A percentile compares a stretch with the other conserved stretches of the same genome.
Conservation (phyloP, 371 early-diverging fungal genomes). For the Saksenaea oblongispora region DNA sequence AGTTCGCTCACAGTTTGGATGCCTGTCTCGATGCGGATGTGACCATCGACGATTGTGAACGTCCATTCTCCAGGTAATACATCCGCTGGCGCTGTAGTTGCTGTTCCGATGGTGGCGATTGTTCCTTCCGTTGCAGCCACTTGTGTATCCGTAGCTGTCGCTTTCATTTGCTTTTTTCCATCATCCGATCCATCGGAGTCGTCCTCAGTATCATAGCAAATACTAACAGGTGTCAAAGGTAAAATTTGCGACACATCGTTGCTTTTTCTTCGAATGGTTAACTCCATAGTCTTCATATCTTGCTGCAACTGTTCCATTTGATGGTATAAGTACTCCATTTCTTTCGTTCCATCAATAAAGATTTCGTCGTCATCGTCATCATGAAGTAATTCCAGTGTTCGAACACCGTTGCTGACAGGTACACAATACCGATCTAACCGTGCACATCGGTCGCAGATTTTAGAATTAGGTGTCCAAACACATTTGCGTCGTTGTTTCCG, state of each 20-base stretch:
- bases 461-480: background rate
- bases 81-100: no score
- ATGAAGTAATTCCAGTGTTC: background rate
- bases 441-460: background rate
- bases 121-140: background rate
- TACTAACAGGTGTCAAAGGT: background rate
- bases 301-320: background rate
- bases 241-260: background rate
- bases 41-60: background rate
- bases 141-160: background rate
- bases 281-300: background rate
- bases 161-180: background rate
- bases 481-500: background rate
- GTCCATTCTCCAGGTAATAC: background rate
- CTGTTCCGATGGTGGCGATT: background rate
- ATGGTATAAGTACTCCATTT: background rate
- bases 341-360: background rate
- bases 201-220: background rate
- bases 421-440: background rate
- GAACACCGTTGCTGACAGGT: background rate
- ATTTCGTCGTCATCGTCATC: background rate
- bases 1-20: background rate
- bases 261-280: background rate
- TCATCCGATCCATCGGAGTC: background rate
- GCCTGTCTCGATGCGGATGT: background rate